Percentiles rank a stretch among this genome's conserved stretches.
These are phyloP conservation scores for Conidiobolus coronatus DNA, from an alignment of 371 early-diverging fungal genomes.

Conservation along the genomic window DNA sequence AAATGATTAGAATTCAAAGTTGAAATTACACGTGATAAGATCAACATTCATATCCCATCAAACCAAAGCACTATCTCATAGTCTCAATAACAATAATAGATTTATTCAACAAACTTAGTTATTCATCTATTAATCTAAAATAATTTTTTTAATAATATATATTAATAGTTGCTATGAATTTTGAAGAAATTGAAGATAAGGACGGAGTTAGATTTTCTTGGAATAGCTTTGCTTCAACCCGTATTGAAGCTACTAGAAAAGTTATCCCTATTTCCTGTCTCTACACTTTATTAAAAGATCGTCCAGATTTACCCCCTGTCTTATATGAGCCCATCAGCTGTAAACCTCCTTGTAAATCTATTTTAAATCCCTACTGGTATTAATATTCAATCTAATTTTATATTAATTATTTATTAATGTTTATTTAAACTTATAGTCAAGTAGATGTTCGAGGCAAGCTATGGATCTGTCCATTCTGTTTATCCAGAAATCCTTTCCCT, in stretches of 20 bases:
- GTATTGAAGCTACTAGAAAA: conserved; percentile 78
- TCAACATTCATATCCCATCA: no score
- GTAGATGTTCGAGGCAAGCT: conserved; percentile 83
- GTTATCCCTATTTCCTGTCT: conserved; percentile 92
- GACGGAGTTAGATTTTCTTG: conserved; percentile 95
- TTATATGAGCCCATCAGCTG: conserved; percentile 95
- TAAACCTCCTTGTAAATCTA: conserved; percentile 85
- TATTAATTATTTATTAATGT: background rate
- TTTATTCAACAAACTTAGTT: no score
- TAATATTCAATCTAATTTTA: background rate
- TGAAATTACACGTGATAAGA: no score
- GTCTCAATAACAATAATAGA: no score
- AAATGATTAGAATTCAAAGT: no score
- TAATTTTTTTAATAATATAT: no score
- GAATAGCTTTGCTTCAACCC: conserved; percentile 95
- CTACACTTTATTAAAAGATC: conserved; percentile 94
- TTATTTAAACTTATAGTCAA: conserved; percentile 25
- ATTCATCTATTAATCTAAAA: no score
- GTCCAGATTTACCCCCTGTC: conserved; percentile 62
- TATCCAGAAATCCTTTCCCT: conserved; percentile 92
- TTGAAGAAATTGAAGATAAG: conserved; percentile 72
- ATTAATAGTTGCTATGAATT: conserved; percentile 28
- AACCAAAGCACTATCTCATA: no score
- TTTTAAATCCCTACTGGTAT: conserved; percentile 96
- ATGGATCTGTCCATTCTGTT: conserved; percentile 99